Evolutionary conservation across 164 flowering plant genomes (phyloP), one percentile per base, ranked within the genome.

Genomic region (Kalanchoe fedtschenkoi): DNA sequence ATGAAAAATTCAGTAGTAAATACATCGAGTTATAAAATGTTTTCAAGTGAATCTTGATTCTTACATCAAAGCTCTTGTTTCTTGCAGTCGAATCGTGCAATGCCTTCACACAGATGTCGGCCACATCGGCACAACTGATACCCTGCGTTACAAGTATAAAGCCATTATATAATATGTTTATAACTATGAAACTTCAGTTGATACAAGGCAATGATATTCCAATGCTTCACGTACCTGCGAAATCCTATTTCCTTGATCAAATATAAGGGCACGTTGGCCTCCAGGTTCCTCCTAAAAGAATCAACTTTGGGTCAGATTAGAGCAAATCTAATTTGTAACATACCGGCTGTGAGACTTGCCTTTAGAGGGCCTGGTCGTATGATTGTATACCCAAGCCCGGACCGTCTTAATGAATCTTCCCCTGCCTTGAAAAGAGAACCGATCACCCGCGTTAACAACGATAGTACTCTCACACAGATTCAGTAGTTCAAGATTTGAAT

Each of bases 91-190:
- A 81, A 76, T 92, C 98, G 69, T 92, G 98, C 80, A 92, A 66
- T 70, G 98, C 91, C 77, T 92, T 89, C 63, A 89, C 98, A 68
- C 98, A 92, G 34, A 92, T 92, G 68, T 92, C 98, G 60, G 98
- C 98, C 67, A 92, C 98, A 76, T 92, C 98, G 0, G 96, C 96
- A 69, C 98, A 92, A 75, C 98, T 89, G 62, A 92, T 92, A 26
- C 96, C 96, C 98, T 89, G 54, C 66, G 76, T 66, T n/a, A 46
- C 42, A 35, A n/a, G n/a, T n/a, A n/a, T n/a, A n/a, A n/a, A n/a
- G n/a, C n/a, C n/a, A n/a, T n/a, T n/a, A 22, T 29, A 58, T 3
- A 16, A 43, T 41, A 35, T 68, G 14, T 19, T 58, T 33, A 58
- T 68, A 22, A 68, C 60, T 58, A 17, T 8, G 32, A 26, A 21